Percentiles rank a stretch among this genome's conserved stretches.
These are phyloP conservation scores for Trichophyton mentagrophytes DNA, from an alignment of 2,329 filamentous ascomycete species.

Conservation along the genomic window DNA sequence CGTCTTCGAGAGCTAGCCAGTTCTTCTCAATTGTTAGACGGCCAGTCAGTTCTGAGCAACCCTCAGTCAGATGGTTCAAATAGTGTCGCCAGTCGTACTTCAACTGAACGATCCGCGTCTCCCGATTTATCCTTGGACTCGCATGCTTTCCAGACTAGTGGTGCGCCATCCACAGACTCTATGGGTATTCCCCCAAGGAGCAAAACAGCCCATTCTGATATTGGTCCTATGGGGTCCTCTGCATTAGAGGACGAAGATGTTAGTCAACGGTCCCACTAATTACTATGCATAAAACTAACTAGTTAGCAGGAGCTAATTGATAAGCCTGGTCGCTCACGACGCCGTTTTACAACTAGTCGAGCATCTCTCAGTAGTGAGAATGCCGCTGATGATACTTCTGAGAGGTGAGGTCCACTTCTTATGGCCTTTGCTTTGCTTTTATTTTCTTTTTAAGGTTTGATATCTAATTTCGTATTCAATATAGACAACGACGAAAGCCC, in stretches of 20 bases:
- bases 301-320: not conserved
- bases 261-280: not conserved
- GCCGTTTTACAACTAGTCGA: not conserved
- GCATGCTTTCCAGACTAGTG: constrained; percentile 24
- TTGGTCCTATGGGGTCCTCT: not conserved
- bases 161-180: constrained; percentile 4
- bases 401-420: not conserved
- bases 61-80: constrained; percentile 19
- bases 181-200: not conserved
- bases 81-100: constrained; percentile 27
- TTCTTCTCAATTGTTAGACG: constrained; percentile 50
- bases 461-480: not conserved
- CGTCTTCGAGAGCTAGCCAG: constrained; percentile 75
- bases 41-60: constrained; percentile 4
- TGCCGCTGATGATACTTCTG: not conserved
- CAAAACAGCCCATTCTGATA: not conserved
- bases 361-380: not conserved
- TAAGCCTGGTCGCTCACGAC: not conserved
- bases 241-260: not conserved
- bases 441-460: no score
- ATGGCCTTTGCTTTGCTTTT: not conserved
- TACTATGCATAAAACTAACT: not conserved
- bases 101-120: constrained; percentile 26
- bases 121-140: constrained; percentile 27
- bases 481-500: constrained; percentile 14